phyloP scores from a whole-genome alignment of 179 eudicot genomes.

The Heliamphora pulchella region DNA sequence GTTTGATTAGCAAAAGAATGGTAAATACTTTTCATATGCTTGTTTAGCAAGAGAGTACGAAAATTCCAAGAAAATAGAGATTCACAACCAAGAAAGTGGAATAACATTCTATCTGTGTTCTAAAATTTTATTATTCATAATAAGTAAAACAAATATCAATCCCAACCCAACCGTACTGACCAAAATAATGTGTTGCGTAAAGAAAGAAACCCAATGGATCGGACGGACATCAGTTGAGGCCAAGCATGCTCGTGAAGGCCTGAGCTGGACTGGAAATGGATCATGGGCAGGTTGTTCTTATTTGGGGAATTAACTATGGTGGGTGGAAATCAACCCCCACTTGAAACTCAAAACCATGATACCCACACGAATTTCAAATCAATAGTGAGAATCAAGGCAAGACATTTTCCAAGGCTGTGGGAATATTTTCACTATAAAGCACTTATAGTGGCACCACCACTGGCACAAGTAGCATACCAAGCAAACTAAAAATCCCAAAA shows the following conservation, averaged over 20 bases:
- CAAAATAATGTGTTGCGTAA: background rate
- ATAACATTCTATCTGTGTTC: background rate
- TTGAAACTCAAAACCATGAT: background rate
- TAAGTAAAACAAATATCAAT: background rate
- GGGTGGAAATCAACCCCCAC: background rate
- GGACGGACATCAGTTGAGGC: background rate
- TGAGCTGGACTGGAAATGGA: background rate
- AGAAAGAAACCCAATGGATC: background rate
- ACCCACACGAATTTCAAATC: background rate
- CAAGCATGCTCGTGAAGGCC: background rate
- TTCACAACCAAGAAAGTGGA: background rate
- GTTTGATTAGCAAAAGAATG: background rate
- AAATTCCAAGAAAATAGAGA: background rate
- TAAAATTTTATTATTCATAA: background rate
- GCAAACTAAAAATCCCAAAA: no score
- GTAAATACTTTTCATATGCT: background rate
- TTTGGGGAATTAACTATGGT: background rate
- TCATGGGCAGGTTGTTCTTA: background rate
- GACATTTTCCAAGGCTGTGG: background rate
- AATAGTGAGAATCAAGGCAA: background rate
- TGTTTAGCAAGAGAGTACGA: background rate
- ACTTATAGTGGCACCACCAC: background rate
- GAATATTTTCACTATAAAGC: background rate
- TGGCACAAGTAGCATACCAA: no score
- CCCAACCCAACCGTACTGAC: background rate